These are phyloP conservation scores for Cenchrus americanus DNA, from an alignment of 176 grass and related monocot species.

Conservation along the genomic window DNA sequence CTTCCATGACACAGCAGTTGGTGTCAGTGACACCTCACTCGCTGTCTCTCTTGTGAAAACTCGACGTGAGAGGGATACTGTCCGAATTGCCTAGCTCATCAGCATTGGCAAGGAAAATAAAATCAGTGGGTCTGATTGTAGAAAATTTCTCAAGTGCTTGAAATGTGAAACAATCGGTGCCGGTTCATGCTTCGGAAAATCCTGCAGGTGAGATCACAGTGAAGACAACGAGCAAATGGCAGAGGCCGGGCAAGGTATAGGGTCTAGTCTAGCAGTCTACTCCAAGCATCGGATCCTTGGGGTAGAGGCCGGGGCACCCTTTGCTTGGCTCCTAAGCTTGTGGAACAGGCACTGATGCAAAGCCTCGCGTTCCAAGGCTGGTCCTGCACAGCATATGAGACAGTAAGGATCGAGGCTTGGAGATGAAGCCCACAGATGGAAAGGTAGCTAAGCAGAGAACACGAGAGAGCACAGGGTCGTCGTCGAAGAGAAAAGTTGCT, in stretches of 20 bases:
- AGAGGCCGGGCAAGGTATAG: conserved; percentile 1
- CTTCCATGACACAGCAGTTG: neutral
- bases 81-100: neutral
- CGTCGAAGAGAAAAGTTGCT: conserved; percentile 1
- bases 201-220: neutral
- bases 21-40: neutral
- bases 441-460: conserved; percentile 9
- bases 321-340: conserved; percentile 44
- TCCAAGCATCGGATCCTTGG: conserved; percentile 49
- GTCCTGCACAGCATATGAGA: conserved; percentile 22
- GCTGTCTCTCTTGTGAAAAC: neutral
- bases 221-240: neutral
- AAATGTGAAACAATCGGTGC: neutral
- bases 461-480: neutral
- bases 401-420: conserved; percentile 2
- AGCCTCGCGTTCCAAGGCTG: conserved; percentile 26
- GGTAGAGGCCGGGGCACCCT: conserved; percentile 40
- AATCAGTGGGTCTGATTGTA: neutral
- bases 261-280: conserved; percentile 22
- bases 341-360: conserved; percentile 40
- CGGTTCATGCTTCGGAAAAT: neutral
- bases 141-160: too few relatives aligned
- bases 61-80: neutral
- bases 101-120: neutral
- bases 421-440: conserved; percentile 27